Evolutionary conservation across 1,284 basidiomycete genomes (phyloP).

Genomic region (Apiotrichum sp.): DNA sequence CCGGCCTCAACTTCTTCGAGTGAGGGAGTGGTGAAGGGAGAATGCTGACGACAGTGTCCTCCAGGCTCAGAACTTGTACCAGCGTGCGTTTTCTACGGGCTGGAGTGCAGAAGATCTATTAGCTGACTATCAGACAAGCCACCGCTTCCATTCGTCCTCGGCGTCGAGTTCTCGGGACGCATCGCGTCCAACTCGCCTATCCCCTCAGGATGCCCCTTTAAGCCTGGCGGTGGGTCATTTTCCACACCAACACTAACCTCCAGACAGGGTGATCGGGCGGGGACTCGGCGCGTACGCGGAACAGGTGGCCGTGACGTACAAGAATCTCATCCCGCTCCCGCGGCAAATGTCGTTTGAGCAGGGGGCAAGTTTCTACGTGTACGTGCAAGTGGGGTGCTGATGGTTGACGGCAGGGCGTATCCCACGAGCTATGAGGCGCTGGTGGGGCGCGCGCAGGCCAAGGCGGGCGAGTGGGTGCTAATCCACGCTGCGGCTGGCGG

Average conservation of each 20-base stretch:
- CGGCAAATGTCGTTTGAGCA: constrained; percentile 62
- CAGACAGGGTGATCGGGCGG: constrained; percentile 82
- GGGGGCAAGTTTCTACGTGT: constrained; percentile 45
- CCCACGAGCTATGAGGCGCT: constrained; percentile 64
- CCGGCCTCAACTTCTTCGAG: constrained; percentile 44
- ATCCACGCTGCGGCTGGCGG: constrained; percentile 80
- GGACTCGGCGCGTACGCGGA: constrained; percentile 72
- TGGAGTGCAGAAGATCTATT: too few species aligned
- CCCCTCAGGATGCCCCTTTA: constrained; percentile 71
- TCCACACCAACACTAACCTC: not conserved
- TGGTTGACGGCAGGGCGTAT: constrained; percentile 5
- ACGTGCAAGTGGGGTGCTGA: not conserved
- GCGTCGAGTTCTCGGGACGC: constrained; percentile 77
- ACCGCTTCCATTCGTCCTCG: constrained; percentile 73
- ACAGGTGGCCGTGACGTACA: constrained; percentile 56
- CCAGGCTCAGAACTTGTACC: constrained; percentile 82
- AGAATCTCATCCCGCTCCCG: constrained; percentile 56
- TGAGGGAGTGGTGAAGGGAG: constrained; percentile 9
- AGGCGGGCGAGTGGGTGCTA: constrained; percentile 78
- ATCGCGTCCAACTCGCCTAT: constrained; percentile 70
- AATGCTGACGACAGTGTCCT: constrained; percentile 52
- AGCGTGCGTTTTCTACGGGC: constrained; percentile 45
- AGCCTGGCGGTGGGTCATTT: constrained; percentile 53
- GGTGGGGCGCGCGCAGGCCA: constrained; percentile 71
- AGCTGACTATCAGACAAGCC: constrained; percentile 53